Percentiles rank a stretch among this genome's conserved stretches.
Evolutionary conservation across 2,329 filamentous ascomycete species (phyloP).

Genomic region (Fusarium solani-melongenae): DNA sequence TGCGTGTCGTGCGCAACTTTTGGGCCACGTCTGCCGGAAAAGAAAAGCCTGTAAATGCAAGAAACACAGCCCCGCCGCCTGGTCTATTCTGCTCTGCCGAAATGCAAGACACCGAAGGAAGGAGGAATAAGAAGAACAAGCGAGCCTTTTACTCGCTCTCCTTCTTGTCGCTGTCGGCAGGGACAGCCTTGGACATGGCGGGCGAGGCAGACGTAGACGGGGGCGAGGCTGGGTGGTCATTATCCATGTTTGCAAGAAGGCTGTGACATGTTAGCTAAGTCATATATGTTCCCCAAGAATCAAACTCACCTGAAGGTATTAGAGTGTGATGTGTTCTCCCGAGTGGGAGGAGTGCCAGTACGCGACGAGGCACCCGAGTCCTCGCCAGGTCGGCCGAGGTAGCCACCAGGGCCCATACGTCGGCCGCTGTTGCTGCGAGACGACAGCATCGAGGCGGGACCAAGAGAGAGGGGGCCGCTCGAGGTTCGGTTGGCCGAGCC

Average conservation of each 20-base stretch:
- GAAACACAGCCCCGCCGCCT: conserved; percentile 54
- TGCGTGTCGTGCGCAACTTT: conserved; percentile 56
- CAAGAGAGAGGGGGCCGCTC: conserved; percentile 75
- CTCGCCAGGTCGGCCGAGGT: conserved; percentile 78
- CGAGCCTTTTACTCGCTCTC: conserved; percentile 54
- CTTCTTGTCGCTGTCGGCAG: conserved; percentile 65
- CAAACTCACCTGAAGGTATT: conserved; percentile 91
- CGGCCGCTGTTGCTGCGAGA: conserved; percentile 93
- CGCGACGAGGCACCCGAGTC: conserved; percentile 90
- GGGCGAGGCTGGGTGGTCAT: conserved; percentile 74
- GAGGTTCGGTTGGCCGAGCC: conserved; percentile 67
- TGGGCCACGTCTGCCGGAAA: conserved; percentile 57
- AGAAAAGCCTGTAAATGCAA: conserved; percentile 59
- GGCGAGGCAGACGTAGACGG: conserved; percentile 76
- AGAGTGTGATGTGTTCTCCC: conserved; percentile 70
- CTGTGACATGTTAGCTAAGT: conserved; percentile 47
- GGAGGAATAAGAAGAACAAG: conserved; percentile 35
- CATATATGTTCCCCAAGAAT: not conserved
- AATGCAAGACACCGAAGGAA: conserved; percentile 57
- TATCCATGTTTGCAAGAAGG: conserved; percentile 70
- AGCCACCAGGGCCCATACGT: conserved; percentile 79
- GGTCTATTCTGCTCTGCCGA: conserved; percentile 62
- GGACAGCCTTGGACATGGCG: conserved; percentile 70
- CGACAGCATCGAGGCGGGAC: conserved; percentile 87
- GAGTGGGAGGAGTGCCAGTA: conserved; percentile 84